Base-by-base conservation (phyloP, 192 early-diverging fungal genomes). In the Backusella macrospora region DNA sequence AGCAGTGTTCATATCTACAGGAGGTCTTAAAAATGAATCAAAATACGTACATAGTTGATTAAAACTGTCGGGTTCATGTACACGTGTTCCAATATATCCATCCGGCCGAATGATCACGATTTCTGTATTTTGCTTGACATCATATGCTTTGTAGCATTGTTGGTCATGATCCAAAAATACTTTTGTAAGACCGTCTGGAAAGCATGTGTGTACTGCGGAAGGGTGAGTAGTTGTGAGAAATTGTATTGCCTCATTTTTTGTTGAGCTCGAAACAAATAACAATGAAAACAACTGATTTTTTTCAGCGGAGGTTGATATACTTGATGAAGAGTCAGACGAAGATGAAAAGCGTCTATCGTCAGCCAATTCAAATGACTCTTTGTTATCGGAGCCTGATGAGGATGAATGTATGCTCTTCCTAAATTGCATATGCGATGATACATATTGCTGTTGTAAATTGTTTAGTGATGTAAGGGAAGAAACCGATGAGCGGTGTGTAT, bases 131-230 rank as follows among this genome's bases (percentile, higher is more conserved):
- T 44, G 65, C 39, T 39, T 65, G 37, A 52, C 29, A 38, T 43
- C 37, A 43, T 76, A 76, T 14, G 63, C 34, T 10, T 40, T 52
- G 26, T 76, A 62, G 7, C 68, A 62, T 42, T 76, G 75, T 12
- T 71, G 68, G 29, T 76, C 75, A 16, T 76, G 75, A 55, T 76
- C 75, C 34, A 76, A 49, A 71, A 65, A 76, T 2, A 76, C 75
- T n/a, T 71, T 62, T 4, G 39, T 39, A 8, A 76, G 40, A 12
- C 75, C 68, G 39, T 21, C 23, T 21, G 75, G 75, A 45, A 76
- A 76, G 1, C 46, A 39, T 34, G 48, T 37, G 26, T 76, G 55
- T 0, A 76, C 43, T 7, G 40, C 29, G 16, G 52, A 26, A 0
- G 75, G 75, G 4, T 69, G 44, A 14, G 55, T 62, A 6, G 64